Base-by-base conservation (phyloP, 768 basidiomycete genomes). In the Filobasidium floriforme region DNA sequence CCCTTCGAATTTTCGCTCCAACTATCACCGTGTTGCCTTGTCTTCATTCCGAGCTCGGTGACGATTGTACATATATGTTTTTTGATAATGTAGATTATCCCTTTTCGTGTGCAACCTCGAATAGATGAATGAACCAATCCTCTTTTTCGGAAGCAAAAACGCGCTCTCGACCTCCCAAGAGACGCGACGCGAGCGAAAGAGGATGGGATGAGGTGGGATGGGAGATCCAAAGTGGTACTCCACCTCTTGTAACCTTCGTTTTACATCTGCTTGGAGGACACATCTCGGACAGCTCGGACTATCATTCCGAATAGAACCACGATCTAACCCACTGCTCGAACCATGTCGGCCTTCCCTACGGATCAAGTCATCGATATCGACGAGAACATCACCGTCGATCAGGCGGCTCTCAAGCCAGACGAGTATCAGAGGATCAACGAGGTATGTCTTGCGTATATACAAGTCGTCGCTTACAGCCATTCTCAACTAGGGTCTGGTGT, bases 351-450 rank as follows among this genome's bases (percentile, higher is more conserved):
- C 3, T 37, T 37, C 32, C 32, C 32, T 49, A 15, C 46, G 46
- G 29, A 57, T 24, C 54, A 57, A 24, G 51, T 57, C n/a, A 72
- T 84, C 81, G 75, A 81, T 81, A 83, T 87, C 81, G 82, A 85
- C 80, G 85, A 86, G 80, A 72, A 84, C 80, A 68, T 43, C 26
- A 37, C 55, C 24, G 12, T 68, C 43, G 60, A 61, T 12, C 63
- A 68, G 40, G 54, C 79, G 76, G 5, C 79, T 76, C 62, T 69
- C 37, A 70, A 71, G 18, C 68, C 73, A 9, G 71, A 70, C 29
- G 79, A 81, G 65, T 79, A 76, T 63, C 77, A 80, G 71, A 69
- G 76, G 12, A 77, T 80, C 70, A 81, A 81, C 59, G 80, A 81
- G 77, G 80, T 80, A 63, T 65, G 77, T 71, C n/a, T 49, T 22